A percentile compares a stretch with the other conserved stretches of the same genome.
These are phyloP conservation scores for Phytophthora tentaculata DNA, from an alignment of 352 stramenopile genomes.

Conservation along the genomic window DNA sequence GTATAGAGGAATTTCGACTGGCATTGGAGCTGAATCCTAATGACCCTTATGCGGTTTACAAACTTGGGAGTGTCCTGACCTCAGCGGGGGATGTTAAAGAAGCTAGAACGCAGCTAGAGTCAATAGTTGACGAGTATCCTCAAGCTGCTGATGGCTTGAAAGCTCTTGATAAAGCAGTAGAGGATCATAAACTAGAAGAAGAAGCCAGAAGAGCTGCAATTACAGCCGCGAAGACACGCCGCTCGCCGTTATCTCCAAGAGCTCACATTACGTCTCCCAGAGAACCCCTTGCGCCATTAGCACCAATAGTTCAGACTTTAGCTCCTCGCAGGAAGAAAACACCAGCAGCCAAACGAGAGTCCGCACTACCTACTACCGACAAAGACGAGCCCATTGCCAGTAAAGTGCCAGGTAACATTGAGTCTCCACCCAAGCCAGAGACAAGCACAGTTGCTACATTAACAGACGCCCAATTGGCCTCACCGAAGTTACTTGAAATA, in stretches of 20 bases:
- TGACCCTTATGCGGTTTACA: conserved; percentile 66
- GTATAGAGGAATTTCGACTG: conserved; percentile 47
- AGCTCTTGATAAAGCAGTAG: conserved; percentile 38
- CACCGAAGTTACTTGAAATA: conserved; percentile 24
- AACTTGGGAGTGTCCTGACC: conserved; percentile 57
- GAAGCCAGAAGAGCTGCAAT: conserved; percentile 36
- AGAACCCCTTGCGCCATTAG: conserved; percentile 25
- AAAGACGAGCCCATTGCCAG: not conserved
- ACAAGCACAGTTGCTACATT: conserved; percentile 32
- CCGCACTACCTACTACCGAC: not conserved
- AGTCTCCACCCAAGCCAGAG: conserved; percentile 11
- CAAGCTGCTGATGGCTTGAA: conserved; percentile 55
- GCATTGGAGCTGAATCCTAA: conserved; percentile 52
- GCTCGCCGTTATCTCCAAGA: conserved; percentile 26
- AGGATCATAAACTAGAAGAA: conserved; percentile 29
- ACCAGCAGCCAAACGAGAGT: conserved; percentile 9
- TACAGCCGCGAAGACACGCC: conserved; percentile 40
- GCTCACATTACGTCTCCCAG: conserved; percentile 11
- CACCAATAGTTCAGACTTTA: conserved; percentile 19
- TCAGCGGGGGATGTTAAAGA: conserved; percentile 47
- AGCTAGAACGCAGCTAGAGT: conserved; percentile 44
- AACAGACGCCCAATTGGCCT: conserved; percentile 24
- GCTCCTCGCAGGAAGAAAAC: conserved; percentile 31
- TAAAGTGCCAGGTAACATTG: not conserved
- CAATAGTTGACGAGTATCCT: conserved; percentile 54